phyloP scores from a whole-genome alignment of 768 basidiomycete genomes.

The Strobilomyces dryophilus region DNA sequence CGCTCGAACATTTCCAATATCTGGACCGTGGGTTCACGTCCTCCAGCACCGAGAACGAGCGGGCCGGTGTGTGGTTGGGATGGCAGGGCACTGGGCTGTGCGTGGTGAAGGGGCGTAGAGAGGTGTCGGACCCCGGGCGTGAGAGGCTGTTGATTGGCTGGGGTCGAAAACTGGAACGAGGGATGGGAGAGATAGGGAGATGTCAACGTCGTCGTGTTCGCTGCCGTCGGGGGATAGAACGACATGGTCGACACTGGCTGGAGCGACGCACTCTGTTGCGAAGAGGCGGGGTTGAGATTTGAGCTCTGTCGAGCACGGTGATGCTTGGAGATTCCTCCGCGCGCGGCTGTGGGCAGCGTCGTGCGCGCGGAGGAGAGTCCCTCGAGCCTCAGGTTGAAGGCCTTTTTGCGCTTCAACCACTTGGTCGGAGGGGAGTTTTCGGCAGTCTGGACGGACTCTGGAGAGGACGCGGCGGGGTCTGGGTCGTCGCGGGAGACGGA shows the following conservation, averaged over 20 bases:
- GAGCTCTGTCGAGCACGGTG: slow-evolving; percentile 30
- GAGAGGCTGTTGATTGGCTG: slow-evolving; percentile 9
- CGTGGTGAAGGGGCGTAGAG: slow-evolving; percentile 11
- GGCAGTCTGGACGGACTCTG: slow-evolving; percentile 26
- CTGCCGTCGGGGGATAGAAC: slow-evolving; percentile 29
- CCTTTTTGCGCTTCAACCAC: slow-evolving; percentile 58
- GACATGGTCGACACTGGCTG: slow-evolving; percentile 16
- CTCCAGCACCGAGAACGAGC: slow-evolving; percentile 27
- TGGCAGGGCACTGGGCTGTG: slow-evolving; percentile 6
- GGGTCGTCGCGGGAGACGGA: slow-evolving; percentile 20
- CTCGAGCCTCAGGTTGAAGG: slow-evolving; percentile 49
- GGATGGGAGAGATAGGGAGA: slow-evolving; percentile 31
- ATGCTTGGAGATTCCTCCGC: slow-evolving; percentile 27
- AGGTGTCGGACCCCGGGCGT: slow-evolving; percentile 12
- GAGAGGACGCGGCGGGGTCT: slow-evolving; percentile 15
- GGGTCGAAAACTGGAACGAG: slow-evolving; percentile 23
- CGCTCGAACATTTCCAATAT: slow-evolving; percentile 66
- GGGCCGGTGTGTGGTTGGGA: slow-evolving; percentile 17
- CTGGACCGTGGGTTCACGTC: slow-evolving; percentile 41
- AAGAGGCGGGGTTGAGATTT: slow-evolving; percentile 29
- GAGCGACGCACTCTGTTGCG: slow-evolving; percentile 18
- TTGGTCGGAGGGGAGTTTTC: slow-evolving; percentile 32
- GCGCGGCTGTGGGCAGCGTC: slow-evolving; percentile 14
- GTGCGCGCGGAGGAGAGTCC: slow-evolving; percentile 34
- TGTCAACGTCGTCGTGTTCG: slow-evolving; percentile 29